Evolutionary conservation across 257 asterid species (phyloP).

Genomic region (Nicotiana noctiflora): DNA sequence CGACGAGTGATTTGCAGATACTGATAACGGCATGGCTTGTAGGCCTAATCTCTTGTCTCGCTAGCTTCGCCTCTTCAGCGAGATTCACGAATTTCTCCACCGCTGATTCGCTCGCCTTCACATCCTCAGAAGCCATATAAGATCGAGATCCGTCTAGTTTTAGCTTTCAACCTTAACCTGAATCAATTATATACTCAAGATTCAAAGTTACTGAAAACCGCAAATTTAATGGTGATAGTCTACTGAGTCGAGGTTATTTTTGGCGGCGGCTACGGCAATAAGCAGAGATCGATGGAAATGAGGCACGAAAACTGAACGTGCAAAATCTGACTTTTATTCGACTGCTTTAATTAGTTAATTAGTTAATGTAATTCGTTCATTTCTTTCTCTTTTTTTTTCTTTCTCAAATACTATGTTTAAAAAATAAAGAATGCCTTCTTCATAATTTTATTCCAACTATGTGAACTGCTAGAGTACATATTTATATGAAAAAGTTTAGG

Average conservation of each 20-base stretch:
- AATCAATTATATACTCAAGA: neutral
- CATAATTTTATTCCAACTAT: too few species aligned
- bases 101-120: constrained; percentile 76
- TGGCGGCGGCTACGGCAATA: neutral
- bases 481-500: too few species aligned
- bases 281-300: neutral
- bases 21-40: constrained; percentile 52
- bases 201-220: neutral
- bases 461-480: too few species aligned
- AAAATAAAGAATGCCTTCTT: too few species aligned
- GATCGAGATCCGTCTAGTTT: neutral
- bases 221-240: neutral
- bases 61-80: constrained; percentile 92
- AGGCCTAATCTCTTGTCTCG: constrained; percentile 77
- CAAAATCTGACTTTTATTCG: neutral
- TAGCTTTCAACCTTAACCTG: neutral
- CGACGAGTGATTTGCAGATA: constrained; percentile 81
- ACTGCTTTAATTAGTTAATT: constrained; percentile 7
- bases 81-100: constrained; percentile 86
- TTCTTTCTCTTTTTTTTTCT: too few species aligned
- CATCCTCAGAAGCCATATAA: constrained; percentile 92
- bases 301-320: neutral
- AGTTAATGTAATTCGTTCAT: too few species aligned
- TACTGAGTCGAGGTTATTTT: neutral
- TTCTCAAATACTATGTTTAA: too few species aligned